A percentile compares a stretch with the other conserved stretches of the same genome.
These are phyloP conservation scores for Cryptosporidium tyzzeri DNA, from an alignment of 169 alveolate species.

Conservation along the genomic window DNA sequence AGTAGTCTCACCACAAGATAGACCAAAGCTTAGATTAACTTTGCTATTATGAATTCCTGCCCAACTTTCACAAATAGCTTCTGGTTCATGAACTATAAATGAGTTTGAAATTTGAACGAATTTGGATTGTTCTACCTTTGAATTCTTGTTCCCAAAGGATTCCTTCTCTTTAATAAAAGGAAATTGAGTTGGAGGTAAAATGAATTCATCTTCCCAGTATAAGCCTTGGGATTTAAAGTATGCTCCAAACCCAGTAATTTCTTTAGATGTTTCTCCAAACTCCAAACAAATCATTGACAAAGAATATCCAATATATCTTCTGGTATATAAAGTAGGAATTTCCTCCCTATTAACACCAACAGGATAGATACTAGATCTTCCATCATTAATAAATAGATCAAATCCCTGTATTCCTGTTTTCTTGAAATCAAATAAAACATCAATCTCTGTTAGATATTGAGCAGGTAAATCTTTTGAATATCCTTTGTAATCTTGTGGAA, in stretches of 20 bases:
- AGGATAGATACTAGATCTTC: conserved; percentile 54
- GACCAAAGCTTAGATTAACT: conserved; percentile 13
- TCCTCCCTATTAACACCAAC: conserved; percentile 27
- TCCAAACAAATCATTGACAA: conserved; percentile 57
- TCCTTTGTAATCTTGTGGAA: neutral
- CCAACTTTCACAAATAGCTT: conserved; percentile 32
- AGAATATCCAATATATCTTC: conserved; percentile 40
- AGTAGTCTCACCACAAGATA: conserved; percentile 24
- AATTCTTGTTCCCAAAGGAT: neutral
- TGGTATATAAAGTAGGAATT: conserved; percentile 36
- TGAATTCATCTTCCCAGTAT: conserved; percentile 43
- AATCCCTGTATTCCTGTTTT: conserved; percentile 41
- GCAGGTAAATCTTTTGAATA: conserved; percentile 26
- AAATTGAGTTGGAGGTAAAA: conserved; percentile 46
- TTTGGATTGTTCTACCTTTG: neutral
- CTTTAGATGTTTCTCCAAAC: conserved; percentile 38
- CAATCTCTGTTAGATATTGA: conserved; percentile 24
- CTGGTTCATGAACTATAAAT: neutral
- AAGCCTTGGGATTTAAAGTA: conserved; percentile 65
- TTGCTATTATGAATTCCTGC: conserved; percentile 12
- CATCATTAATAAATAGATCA: conserved; percentile 39
- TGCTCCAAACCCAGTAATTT: conserved; percentile 68
- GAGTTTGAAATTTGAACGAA: neutral
- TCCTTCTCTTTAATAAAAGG: conserved; percentile 8
- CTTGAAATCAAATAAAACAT: conserved; percentile 48